These are phyloP conservation scores for Gossypium laxum DNA, from an alignment of 441 rosid species.

Conservation along the genomic window DNA sequence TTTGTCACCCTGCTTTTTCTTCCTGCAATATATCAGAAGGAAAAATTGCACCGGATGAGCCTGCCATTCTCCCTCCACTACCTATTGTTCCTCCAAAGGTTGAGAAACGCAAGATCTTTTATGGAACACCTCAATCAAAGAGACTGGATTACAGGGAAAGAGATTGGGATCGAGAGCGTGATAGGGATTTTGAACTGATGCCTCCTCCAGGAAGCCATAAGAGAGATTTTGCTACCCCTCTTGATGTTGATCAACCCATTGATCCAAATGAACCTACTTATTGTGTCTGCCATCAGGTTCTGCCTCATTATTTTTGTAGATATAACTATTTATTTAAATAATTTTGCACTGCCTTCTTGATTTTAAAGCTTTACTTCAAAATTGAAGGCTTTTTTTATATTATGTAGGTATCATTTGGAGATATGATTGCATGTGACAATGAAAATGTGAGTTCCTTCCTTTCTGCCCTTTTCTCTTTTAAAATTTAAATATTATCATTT, in stretches of 20 bases:
- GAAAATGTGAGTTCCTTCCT: slow-evolving; percentile 60
- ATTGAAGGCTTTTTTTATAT: slow-evolving; percentile 10
- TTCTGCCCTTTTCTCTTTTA: neutral
- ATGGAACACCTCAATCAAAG: slow-evolving; percentile 70
- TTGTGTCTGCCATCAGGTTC: slow-evolving; percentile 95
- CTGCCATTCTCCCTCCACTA: slow-evolving; percentile 79
- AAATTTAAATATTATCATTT: neutral
- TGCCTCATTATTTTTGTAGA: slow-evolving; percentile 12
- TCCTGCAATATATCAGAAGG: slow-evolving; percentile 48
- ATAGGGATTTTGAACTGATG: slow-evolving; percentile 89
- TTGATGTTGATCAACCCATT: slow-evolving; percentile 72
- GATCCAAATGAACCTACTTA: slow-evolving; percentile 97
- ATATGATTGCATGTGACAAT: slow-evolving; percentile 98
- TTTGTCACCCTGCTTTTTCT: slow-evolving; percentile 14
- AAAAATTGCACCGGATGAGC: slow-evolving; percentile 77
- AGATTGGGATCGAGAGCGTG: slow-evolving; percentile 85
- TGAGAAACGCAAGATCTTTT: slow-evolving; percentile 60
- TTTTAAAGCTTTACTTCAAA: neutral
- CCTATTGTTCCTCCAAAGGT: slow-evolving; percentile 60
- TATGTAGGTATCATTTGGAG: slow-evolving; percentile 85
- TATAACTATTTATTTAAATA: slow-evolving; percentile 4
- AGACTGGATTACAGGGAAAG: slow-evolving; percentile 68
- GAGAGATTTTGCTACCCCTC: slow-evolving; percentile 47
- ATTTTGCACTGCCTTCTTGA: neutral
- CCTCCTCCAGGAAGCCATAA: slow-evolving; percentile 90